These are phyloP conservation scores for Priceomyces melissophilus DNA, from an alignment of 805 yeast species.

Conservation along the genomic window DNA sequence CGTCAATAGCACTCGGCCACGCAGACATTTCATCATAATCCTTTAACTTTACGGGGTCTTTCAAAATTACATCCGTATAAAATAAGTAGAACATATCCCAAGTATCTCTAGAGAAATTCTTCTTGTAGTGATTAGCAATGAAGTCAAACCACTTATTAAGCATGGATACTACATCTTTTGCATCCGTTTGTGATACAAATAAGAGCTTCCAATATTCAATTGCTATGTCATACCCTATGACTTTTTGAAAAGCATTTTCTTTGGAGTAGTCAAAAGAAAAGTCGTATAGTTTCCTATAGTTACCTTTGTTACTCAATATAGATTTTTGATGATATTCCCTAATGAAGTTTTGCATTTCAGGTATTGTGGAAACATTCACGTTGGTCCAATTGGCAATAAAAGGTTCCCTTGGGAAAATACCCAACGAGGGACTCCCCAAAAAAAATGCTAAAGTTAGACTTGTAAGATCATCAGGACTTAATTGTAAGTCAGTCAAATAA, in stretches of 20 bases:
- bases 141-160: constrained; percentile 59
- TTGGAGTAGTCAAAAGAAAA: constrained; percentile 67
- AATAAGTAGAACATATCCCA: constrained; percentile 85
- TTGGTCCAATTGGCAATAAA: constrained; percentile 61
- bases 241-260: constrained; percentile 54
- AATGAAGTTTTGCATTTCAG: constrained; percentile 43
- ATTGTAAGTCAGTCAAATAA: constrained; percentile 63
- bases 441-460: constrained; percentile 70
- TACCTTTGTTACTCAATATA: constrained; percentile 27
- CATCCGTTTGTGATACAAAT: constrained; percentile 23
- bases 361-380: constrained; percentile 26
- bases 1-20: constrained; percentile 91
- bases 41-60: constrained; percentile 48
- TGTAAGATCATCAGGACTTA: constrained; percentile 70
- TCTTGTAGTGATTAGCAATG: constrained; percentile 39
- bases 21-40: constrained; percentile 77
- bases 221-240: constrained; percentile 58
- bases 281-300: constrained; percentile 59
- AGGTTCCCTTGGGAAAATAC: constrained; percentile 48
- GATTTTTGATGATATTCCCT: constrained; percentile 11
- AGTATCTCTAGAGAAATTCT: constrained; percentile 62
- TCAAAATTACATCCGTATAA: constrained; percentile 42
- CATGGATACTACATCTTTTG: constrained; percentile 17
- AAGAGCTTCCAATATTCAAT: constrained; percentile 75
- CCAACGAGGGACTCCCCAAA: constrained; percentile 63